Evolutionary conservation across 305 asterid species (phyloP).

Genomic region (Fraxinus baroniana): DNA sequence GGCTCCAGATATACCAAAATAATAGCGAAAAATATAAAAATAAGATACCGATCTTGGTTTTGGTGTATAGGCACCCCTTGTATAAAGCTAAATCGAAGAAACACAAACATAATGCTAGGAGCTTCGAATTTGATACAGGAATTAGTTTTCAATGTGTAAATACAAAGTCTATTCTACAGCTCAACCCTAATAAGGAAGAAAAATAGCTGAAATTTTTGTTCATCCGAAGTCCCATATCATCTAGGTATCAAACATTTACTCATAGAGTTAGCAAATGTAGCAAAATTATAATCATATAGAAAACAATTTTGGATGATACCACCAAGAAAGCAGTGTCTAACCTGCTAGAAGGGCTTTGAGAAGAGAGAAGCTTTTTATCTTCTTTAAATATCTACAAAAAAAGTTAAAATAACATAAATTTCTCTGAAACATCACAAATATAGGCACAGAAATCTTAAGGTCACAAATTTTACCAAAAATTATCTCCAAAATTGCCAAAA

Average conservation of each 20-base stretch:
- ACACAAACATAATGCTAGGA: background rate
- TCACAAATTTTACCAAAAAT: background rate
- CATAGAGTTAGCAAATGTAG: background rate
- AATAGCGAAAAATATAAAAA: slow-evolving; percentile 1
- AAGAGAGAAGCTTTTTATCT: background rate
- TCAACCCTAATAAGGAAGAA: background rate
- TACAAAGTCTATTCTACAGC: background rate
- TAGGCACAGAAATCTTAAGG: background rate
- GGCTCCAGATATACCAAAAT: slow-evolving; percentile 13
- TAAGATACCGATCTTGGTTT: background rate
- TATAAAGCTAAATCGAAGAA: background rate
- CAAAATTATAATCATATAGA: background rate
- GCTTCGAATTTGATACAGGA: background rate
- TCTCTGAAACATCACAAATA: background rate
- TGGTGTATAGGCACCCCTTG: background rate
- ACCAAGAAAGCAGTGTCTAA: background rate
- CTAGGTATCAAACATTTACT: background rate
- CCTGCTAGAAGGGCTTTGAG: background rate
- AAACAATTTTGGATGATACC: background rate
- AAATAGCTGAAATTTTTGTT: background rate
- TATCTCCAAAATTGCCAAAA: background rate
- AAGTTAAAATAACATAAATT: background rate
- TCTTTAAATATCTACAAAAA: background rate
- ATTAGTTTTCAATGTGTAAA: background rate
- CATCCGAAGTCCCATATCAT: background rate